Base-by-base conservation (phyloP, 306 rosid species). In the Argentina anserina region DNA sequence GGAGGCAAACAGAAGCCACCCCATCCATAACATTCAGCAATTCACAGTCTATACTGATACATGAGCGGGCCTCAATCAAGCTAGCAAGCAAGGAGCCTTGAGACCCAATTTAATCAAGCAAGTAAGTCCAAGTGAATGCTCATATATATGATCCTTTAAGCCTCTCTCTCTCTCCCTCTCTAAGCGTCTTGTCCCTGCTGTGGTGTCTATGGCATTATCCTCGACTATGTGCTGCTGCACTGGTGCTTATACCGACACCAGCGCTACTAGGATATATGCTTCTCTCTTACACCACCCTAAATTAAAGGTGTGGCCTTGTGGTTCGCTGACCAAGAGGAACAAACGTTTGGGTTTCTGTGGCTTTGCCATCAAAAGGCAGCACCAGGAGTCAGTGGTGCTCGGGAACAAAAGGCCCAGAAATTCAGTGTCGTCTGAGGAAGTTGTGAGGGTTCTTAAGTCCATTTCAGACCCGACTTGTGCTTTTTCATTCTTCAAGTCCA, bases 401-500 rank as follows among this genome's bases (percentile, higher is more conserved):
- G 86, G 70, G 34, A 84, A 80, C 61, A 83, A 49, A n/a, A 85
- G 49, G 72, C 75, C 64, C 6, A 87, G 67, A 81, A 73, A 5
- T 65, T 31, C 74, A 8, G 84, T 77, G 75, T 89, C 94, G 25
- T 79, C 89, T 12, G 96, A 89, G 69, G 96, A 94, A 78, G 87
- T 91, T 56, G 26, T 81, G 52, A 71, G 71, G 25, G 83, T 81
- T 81, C 72, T 94, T 6, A 91, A 83, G 85, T 94, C 98, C 10
- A 78, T 74, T 85, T 40, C 78, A 4, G 91, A 91, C 70, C 89
- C 88, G 9, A 77, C 9, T 75, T 68, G 78, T 67, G 87, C 89
- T 65, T 83, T 89, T 74, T 81, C 96, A 3, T 89, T 86, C 71
- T 94, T 94, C 71, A 86, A 87, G 76, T 81, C 84, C 6, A 70